Conservation (phyloP, 2,329 filamentous ascomycete genomes). For the Verticillium nubilum region DNA sequence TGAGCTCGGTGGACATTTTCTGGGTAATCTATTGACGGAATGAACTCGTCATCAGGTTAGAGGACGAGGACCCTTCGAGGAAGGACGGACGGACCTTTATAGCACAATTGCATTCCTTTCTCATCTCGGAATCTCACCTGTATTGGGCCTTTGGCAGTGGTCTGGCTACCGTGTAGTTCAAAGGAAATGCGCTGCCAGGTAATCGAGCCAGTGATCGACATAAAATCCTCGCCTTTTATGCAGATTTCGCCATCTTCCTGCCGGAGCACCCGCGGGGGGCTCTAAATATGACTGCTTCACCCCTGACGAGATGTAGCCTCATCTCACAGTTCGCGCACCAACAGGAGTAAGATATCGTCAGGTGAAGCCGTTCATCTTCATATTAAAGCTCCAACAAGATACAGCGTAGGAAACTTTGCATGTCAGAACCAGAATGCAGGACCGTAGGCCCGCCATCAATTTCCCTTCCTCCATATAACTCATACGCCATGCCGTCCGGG, state of each 20-base stretch:
- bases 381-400: neutral
- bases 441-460: neutral
- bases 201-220: neutral
- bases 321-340: neutral
- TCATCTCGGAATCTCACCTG: neutral
- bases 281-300: neutral
- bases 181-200: neutral
- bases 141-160: neutral
- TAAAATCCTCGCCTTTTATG: neutral
- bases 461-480: neutral
- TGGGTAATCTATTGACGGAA: neutral
- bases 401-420: neutral
- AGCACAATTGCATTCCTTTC: slow-evolving; percentile 2
- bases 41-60: neutral
- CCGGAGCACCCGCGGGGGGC: neutral
- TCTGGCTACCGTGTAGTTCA: neutral
- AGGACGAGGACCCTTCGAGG: neutral
- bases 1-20: neutral
- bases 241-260: neutral
- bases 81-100: neutral
- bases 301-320: neutral
- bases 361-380: neutral
- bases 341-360: neutral
- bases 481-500: neutral
- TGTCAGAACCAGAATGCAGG: neutral